A percentile compares a stretch with the other conserved stretches of the same genome.
Conservation (phyloP, 1,284 basidiomycete species). For the Exsudoporus floridanus region DNA sequence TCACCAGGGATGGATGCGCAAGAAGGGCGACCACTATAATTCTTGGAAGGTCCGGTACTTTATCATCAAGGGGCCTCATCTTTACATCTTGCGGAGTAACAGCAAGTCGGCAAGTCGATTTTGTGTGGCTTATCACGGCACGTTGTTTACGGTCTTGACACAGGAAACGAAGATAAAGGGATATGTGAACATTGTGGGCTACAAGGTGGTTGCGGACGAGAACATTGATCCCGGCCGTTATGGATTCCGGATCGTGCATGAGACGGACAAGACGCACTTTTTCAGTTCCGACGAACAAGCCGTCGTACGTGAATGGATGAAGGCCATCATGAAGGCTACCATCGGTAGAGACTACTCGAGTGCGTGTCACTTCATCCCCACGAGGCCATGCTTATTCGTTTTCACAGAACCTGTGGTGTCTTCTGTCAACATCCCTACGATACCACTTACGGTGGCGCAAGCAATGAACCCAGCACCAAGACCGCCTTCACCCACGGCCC, state of each 20-base stretch:
- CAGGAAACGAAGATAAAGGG: slow-evolving; percentile 95
- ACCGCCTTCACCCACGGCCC: slow-evolving; percentile 87
- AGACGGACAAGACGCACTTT: slow-evolving; percentile 83
- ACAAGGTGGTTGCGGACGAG: slow-evolving; percentile 93
- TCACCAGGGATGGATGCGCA: slow-evolving; percentile 91
- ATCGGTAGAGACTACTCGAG: slow-evolving; percentile 91
- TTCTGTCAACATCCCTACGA: slow-evolving; percentile 96
- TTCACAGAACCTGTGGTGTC: slow-evolving; percentile 86
- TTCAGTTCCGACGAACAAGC: slow-evolving; percentile 90
- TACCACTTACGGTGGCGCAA: slow-evolving; percentile 92
- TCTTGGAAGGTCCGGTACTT: slow-evolving; percentile 93
- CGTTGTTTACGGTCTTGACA: slow-evolving; percentile 4
- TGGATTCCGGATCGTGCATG: slow-evolving; percentile 94
- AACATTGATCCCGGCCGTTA: slow-evolving; percentile 90
- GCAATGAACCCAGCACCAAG: slow-evolving; percentile 94
- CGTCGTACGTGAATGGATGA: slow-evolving; percentile 96
- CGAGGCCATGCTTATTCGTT: slow-evolving; percentile 4
- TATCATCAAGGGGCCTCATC: slow-evolving; percentile 88
- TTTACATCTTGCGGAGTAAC: slow-evolving; percentile 82
- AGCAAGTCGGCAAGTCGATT: slow-evolving; percentile 56
- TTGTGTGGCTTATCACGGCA: not conserved
- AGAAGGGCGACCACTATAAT: slow-evolving; percentile 93
- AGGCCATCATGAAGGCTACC: slow-evolving; percentile 98
- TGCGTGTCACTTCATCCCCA: slow-evolving; percentile 40
- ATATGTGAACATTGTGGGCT: slow-evolving; percentile 89